Evolutionary conservation across 2,329 filamentous ascomycete genomes (phyloP), one percentile per base, ranked within the genome.

Genomic region (Hawksworthiomyces lignivorus): DNA sequence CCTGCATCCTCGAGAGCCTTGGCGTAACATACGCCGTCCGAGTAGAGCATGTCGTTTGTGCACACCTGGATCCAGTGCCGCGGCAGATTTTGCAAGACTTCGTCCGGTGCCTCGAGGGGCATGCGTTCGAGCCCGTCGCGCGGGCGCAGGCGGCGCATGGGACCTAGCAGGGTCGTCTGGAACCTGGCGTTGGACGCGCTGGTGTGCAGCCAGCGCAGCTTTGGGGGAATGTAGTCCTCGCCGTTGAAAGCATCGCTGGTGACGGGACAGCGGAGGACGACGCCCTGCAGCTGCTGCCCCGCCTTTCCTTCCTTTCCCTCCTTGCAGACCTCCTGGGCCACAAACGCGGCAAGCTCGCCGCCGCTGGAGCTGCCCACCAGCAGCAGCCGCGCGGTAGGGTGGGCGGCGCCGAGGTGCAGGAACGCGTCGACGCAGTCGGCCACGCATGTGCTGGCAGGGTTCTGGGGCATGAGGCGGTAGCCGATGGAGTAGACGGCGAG

Each of bases 41-140:
- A 69, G 53, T 72, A 73, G 45, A 72, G 60, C 30, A 64, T 62
- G 47, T 75, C 70, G 39, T 73, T 73, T 8, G 65, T 68, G 44
- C 63, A 66, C 5, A 72, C 54, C 56, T 74, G 70, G 14, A 73
- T 61, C 62, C 65, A 74, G 33, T 66, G 67, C 43, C 59, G 56
- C 42, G 66, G 63, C 47, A 65, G 52, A 2, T 44, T 55, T 5
- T 49, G 41, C 31, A 72, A 36, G 11, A 57, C 51, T 14, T 55
- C 49, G 7, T 34, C 18, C 0, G 42, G 38, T 1, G 54, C 56
- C 50, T 70, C 70, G 5, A 72, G 50, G 8, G 68, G 69, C 50
- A 72, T 61, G 29, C 50, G 53, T 22, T 54, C 51, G 18, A 66
- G 55, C 4, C 65, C 65, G 35, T 68, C 64, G 11, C 66, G 56